phyloP scores from a whole-genome alignment of 306 rosid genomes.

The Arachis stenosperma region DNA sequence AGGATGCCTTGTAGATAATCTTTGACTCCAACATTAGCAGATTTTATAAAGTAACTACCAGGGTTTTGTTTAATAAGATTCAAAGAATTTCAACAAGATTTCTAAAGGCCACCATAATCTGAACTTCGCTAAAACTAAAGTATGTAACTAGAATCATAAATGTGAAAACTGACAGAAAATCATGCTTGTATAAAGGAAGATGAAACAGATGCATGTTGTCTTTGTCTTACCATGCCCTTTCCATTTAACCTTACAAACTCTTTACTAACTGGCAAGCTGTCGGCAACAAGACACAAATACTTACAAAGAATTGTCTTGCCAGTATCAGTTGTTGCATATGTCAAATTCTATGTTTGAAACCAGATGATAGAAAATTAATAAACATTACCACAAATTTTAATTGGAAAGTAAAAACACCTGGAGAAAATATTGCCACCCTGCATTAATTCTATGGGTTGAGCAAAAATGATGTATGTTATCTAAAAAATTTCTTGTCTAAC shows the following conservation, averaged over 20 bases:
- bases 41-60: slow-evolving; percentile 75
- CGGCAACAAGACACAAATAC: slow-evolving; percentile 77
- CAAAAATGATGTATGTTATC: slow-evolving; percentile 71
- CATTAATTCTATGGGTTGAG: slow-evolving; percentile 72
- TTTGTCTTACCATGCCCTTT: slow-evolving; percentile 74
- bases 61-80: slow-evolving; percentile 75
- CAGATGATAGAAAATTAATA: slow-evolving; percentile 33
- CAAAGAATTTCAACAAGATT: slow-evolving; percentile 40
- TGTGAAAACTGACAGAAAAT: slow-evolving; percentile 78
- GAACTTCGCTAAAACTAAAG: slow-evolving; percentile 17
- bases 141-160: slow-evolving; percentile 38
- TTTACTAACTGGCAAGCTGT: slow-evolving; percentile 75
- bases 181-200: slow-evolving; percentile 94
- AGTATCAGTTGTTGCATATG: slow-evolving; percentile 68
- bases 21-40: slow-evolving; percentile 73
- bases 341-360: slow-evolving; percentile 65
- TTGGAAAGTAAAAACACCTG: slow-evolving; percentile 50
- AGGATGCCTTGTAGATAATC: slow-evolving; percentile 75
- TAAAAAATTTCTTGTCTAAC: slow-evolving; percentile 95
- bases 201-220: slow-evolving; percentile 62
- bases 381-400: slow-evolving; percentile 25
- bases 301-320: slow-evolving; percentile 78
- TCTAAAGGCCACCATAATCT: slow-evolving; percentile 15
- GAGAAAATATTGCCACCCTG: slow-evolving; percentile 77
- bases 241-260: slow-evolving; percentile 85